These are phyloP conservation scores for Podosphaera xanthii DNA, from an alignment of 2,329 filamentous ascomycete species.

Conservation along the genomic window DNA sequence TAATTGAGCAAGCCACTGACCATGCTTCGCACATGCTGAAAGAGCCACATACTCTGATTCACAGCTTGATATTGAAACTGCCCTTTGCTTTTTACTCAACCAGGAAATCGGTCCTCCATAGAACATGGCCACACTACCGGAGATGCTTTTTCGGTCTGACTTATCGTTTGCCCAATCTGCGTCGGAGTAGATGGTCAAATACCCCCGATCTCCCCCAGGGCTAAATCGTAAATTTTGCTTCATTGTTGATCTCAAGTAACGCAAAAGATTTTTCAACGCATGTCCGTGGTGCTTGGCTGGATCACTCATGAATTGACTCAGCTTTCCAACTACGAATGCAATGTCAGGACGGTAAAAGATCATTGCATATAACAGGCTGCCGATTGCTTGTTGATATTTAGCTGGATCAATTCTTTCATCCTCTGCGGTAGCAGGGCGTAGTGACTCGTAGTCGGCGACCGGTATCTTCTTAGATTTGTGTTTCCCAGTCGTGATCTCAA, in stretches of 20 bases:
- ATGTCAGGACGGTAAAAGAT: neutral
- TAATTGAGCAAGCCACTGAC: neutral
- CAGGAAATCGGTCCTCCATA: neutral
- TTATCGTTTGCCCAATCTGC: too few species aligned
- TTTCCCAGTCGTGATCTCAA: neutral
- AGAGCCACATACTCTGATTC: constrained; percentile 1
- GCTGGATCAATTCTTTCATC: neutral
- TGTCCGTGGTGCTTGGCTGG: neutral
- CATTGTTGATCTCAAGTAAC: neutral
- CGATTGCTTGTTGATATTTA: neutral
- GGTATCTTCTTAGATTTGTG: neutral
- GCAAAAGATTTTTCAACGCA: neutral
- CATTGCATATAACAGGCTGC: neutral
- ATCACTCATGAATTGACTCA: neutral
- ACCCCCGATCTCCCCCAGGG: neutral
- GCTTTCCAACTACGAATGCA: neutral
- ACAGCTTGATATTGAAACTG: neutral
- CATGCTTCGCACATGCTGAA: neutral
- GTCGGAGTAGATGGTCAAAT: too few species aligned
- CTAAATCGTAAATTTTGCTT: neutral
- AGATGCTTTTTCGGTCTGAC: neutral
- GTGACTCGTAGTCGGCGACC: neutral
- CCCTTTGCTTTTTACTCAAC: constrained; percentile 1
- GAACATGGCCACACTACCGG: neutral
- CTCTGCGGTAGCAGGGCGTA: neutral